Evolutionary conservation across 805 yeast species (phyloP), one percentile per base, ranked within the genome.

Genomic region (Nakazawaea pomicola): DNA sequence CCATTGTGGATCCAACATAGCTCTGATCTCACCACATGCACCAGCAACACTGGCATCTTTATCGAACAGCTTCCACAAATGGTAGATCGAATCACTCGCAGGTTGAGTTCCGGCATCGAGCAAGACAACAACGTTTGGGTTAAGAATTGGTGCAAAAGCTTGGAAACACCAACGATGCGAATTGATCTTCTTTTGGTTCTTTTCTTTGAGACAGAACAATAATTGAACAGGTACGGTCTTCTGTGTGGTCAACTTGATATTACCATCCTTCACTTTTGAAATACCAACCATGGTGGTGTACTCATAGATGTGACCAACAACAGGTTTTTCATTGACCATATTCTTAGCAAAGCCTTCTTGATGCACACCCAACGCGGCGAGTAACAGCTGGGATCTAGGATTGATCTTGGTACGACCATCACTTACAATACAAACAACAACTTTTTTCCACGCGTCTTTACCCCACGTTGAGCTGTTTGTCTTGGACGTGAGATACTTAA

Each of bases 161-260:
- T 91, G 93, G 62, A 91, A 80, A 23, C 95, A 89, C 99, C 99
- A 91, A 52, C 97, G 74, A 63, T 91, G 99, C 3, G 96, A 88
- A 61, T 91, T 91, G 59, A 91, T 91, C 56, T 91, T 91, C 57
- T 84, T 80, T 50, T 83, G 79, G 60, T 91, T 91, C 55, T 80
- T 78, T 55, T 91, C 98, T 57, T 91, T 91, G 53, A 91, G 65
- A 53, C 96, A 91, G 59, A 90, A 90, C 19, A 91, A 60, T 62
- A 93, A 67, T 60, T 91, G 98, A 9, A 89, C 83, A 0, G 99
- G 99, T 2, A 80, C 75, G 17, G 72, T 71, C 45, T 74, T 67
- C 44, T 80, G 83, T 2, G 88, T 72, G 0, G 78, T 74, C 32
- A 91, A 64, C 52, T 82, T 81, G 32, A 90, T 81, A 11, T 72